Percentiles rank a stretch among this genome's conserved stretches.
Conservation (phyloP, 306 rosid species). For the Cicer yamashitae region DNA sequence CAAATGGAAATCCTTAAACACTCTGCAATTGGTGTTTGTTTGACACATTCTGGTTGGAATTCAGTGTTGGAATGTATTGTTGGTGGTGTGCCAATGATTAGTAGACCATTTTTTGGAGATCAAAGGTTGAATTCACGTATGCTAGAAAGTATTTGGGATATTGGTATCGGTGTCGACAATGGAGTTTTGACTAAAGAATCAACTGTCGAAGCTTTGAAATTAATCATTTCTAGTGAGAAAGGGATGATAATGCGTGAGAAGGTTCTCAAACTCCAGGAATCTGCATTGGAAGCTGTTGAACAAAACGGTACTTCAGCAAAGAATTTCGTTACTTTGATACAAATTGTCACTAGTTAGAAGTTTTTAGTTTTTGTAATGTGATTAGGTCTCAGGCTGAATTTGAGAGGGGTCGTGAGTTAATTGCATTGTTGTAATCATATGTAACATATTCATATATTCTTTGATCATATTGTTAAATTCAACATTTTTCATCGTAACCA, state of each 20-base stretch:
- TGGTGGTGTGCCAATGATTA: conserved; percentile 72
- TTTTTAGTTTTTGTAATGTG: too few relatives aligned
- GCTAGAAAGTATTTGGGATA: conserved; percentile 56
- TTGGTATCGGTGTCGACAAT: conserved; percentile 59
- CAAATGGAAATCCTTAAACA: conserved; percentile 58
- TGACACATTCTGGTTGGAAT: conserved; percentile 81
- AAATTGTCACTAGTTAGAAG: conserved; percentile 31
- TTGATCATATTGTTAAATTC: too few relatives aligned
- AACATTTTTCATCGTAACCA: too few relatives aligned
- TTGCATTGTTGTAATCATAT: too few relatives aligned
- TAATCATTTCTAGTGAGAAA: conserved; percentile 40
- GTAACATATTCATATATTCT: too few relatives aligned
- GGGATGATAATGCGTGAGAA: conserved; percentile 58
- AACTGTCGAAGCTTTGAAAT: conserved; percentile 38
- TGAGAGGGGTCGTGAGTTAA: too few relatives aligned
- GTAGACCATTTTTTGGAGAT: conserved; percentile 71
- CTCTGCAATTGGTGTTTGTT: conserved; percentile 52
- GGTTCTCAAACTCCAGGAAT: conserved; percentile 12
- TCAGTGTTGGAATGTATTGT: conserved; percentile 63
- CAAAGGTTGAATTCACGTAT: conserved; percentile 56
- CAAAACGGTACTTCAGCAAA: conserved; percentile 52
- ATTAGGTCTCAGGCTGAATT: too few relatives aligned
- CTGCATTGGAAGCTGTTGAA: conserved; percentile 45
- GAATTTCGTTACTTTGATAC: conserved; percentile 48
- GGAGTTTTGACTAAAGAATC: conserved; percentile 50